Percentiles rank a stretch among this genome's conserved stretches.
Evolutionary conservation across 352 stramenopile genomes (phyloP).

Genomic region (Globisporangium heterothallicum): DNA sequence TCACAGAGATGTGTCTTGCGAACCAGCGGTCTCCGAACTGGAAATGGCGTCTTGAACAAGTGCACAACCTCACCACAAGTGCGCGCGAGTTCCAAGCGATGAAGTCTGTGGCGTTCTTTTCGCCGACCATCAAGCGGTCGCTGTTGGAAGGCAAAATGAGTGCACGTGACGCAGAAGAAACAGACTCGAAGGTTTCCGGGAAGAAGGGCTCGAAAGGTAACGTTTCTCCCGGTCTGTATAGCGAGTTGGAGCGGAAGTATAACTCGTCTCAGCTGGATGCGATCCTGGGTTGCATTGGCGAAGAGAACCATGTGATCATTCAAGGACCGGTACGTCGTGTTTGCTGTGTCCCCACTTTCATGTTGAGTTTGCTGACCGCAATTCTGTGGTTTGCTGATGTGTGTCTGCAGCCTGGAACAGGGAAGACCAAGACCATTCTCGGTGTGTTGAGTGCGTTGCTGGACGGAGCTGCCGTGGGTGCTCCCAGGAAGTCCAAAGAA

Average conservation of each 20-base stretch:
- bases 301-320: constrained; percentile 66
- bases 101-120: constrained; percentile 51
- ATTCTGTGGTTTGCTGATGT: constrained; percentile 1
- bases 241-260: constrained; percentile 53
- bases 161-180: constrained; percentile 4
- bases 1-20: constrained; percentile 65
- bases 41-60: constrained; percentile 59
- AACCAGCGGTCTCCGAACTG: constrained; percentile 54
- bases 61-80: constrained; percentile 72
- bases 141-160: constrained; percentile 37
- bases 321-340: constrained; percentile 62
- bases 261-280: constrained; percentile 70
- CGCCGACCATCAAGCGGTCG: constrained; percentile 41
- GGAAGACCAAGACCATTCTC: constrained; percentile 82
- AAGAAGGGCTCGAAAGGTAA: constrained; percentile 5
- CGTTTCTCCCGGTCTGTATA: constrained; percentile 39
- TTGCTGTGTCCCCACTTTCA: neutral
- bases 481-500: constrained; percentile 38
- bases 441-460: constrained; percentile 67
- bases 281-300: constrained; percentile 60
- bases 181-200: neutral
- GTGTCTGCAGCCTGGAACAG: constrained; percentile 52
- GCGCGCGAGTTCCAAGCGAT: constrained; percentile 80
- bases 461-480: constrained; percentile 53
- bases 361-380: neutral